Evolutionary conservation across 1,139 yeast species (phyloP).

Genomic region (Candida glucosophila): DNA sequence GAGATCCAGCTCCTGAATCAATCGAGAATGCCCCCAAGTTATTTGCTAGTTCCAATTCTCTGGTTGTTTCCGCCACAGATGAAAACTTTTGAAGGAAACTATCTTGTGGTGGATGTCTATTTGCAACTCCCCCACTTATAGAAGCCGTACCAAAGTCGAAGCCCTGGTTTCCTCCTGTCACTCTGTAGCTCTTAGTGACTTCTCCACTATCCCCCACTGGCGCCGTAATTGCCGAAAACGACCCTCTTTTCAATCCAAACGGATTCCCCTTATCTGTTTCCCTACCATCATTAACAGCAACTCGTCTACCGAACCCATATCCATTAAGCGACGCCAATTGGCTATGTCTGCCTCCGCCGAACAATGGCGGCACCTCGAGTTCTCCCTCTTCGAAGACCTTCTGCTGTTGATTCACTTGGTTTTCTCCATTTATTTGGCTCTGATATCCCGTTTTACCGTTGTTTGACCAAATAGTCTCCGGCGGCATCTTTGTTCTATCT

Average conservation of each 20-base stretch:
- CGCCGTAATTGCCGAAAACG: slow-evolving; percentile 40
- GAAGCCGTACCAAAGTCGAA: slow-evolving; percentile 48
- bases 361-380: slow-evolving; percentile 40
- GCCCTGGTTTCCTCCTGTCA: slow-evolving; percentile 6
- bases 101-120: slow-evolving; percentile 38
- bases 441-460: no score
- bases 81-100: slow-evolving; percentile 60
- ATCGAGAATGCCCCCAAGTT: slow-evolving; percentile 20
- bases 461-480: slow-evolving; percentile 34
- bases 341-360: slow-evolving; percentile 8
- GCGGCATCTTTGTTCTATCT: slow-evolving; percentile 15
- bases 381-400: slow-evolving; percentile 32
- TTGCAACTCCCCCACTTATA: slow-evolving; percentile 50
- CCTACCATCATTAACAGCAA: slow-evolving; percentile 37
- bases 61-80: slow-evolving; percentile 71
- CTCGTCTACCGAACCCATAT: slow-evolving; percentile 13
- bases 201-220: slow-evolving; percentile 19
- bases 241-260: slow-evolving; percentile 40
- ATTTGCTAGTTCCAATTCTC: slow-evolving; percentile 53
- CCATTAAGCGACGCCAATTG: slow-evolving; percentile 1
- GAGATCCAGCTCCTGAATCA: slow-evolving; percentile 26
- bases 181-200: slow-evolving; percentile 4
- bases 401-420: slow-evolving; percentile 20
- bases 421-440: no score
- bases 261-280: slow-evolving; percentile 30